Evolutionary conservation across 2,329 filamentous ascomycete genomes (phyloP), one percentile per base, ranked within the genome.

Genomic region (Cordyceps cicadae): DNA sequence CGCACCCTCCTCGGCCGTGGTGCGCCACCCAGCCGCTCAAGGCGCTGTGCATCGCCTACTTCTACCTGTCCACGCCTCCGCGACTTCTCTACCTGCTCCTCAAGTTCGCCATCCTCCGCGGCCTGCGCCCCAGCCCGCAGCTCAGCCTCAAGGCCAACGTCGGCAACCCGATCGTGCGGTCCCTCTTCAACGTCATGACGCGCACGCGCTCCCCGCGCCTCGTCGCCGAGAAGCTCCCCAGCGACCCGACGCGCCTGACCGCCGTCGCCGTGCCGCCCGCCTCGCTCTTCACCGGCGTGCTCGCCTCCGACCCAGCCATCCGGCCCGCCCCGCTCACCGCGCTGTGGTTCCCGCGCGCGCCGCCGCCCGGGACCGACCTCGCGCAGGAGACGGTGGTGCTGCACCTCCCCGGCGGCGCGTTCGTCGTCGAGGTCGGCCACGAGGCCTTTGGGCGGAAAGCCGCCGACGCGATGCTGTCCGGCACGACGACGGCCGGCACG

Each of bases 381-480:
- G 24, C 26, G n/a, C 19, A n/a, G 29, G 51, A 60, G 46, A 60
- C 37, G 43, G 62, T 67, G 6, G 61, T 64, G 17, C 62, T 72
- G 37, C 70, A 72, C 51, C 63, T 71, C 37, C 70, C 71, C 50
- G 70, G 70, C 41, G 69, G 70, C 19, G 70, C 63, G 9, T 71
- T 67, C 58, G 67, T 70, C 32, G 50, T 71, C 8, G 68, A 68
- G 7, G 64, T 66, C 19, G 69, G 69, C 2, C 69, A 70, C 14
- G 68, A 68, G 46, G 52, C 45, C 5, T 67, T 68, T 61, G 66
- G 65, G 3, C 66, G 65, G 17, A 69, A 64, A 54, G 50, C 67
- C 37, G 63, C 67, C 53, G 59, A 64, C 34, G 64, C 63, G 14
- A 60, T 71, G 21, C 49, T 68, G 24, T 64, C 59, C 5, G 29